Evolutionary conservation across 2,329 filamentous ascomycete species (phyloP), one percentile per base, ranked within the genome.

Genomic region (Arthrobotrys iridis): DNA sequence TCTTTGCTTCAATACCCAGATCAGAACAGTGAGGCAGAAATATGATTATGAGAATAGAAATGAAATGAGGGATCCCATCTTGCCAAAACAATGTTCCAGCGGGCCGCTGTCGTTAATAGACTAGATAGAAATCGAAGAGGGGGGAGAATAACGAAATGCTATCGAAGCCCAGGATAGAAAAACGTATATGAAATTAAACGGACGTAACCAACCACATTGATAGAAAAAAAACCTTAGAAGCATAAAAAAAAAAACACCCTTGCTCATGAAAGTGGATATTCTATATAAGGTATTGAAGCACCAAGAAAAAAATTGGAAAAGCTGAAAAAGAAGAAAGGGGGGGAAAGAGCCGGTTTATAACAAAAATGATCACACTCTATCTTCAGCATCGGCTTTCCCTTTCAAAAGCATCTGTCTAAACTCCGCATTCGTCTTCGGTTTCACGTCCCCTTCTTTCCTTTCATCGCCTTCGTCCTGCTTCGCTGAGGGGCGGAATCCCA

Each of bases 361-460:
- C 35, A 20, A 64, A 30, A 8, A 45, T 43, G 18, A 26, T 70
- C 40, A 70, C 64, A 28, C 68, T 24, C 15, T 73, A 50, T 73
- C 68, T 60, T 65, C 60, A 26, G 24, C 59, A 46, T 73, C 59
- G 20, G 62, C 62, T 30, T 74, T 74, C 10, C 52, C 67, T 45
- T 77, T 78, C 64, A 79, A 57, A 59, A 79, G 78, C 79, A 80
- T 78, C 20, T 77, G 77, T 70, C 78, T 77, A 24, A 80, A 80
- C 58, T 80, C 78, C 2, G 77, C 78, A 72, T 80, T 80, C 28
- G 78, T 77, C 71, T 77, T 79, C 8, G 63, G 81, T 30, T 79
- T 63, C 83, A 81, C 68, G 83, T 86, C 24, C 81, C 1, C 81
- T 83, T 66, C 79, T 66, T 78, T 26, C 79, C 81, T 60, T 33